Evolutionary conservation across 331 rosid genomes (phyloP).

Genomic region (Phaseolus coccineus): DNA sequence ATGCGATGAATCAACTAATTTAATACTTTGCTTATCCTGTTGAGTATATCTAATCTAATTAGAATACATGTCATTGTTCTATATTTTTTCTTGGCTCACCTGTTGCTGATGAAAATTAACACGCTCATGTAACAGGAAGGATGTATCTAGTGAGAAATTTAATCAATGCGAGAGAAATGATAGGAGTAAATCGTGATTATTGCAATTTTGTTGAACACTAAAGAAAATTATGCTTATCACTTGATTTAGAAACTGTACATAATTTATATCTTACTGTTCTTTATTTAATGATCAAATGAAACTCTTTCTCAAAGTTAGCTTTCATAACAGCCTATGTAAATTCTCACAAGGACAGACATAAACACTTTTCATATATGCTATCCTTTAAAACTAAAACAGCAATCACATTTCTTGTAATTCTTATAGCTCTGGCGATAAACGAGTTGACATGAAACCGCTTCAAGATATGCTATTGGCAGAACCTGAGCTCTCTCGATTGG

Average conservation of each 20-base stretch:
- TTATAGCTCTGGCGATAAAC: slow-evolving; percentile 55
- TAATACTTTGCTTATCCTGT: not conserved
- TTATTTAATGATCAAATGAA: not conserved
- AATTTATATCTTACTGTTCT: not conserved
- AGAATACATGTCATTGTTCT: not conserved
- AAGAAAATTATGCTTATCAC: not conserved
- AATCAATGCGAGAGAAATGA: no score
- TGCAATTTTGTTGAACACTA: no score
- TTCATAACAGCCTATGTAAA: not conserved
- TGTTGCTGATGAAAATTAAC: not conserved
- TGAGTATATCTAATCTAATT: not conserved
- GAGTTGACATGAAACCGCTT: slow-evolving; percentile 57
- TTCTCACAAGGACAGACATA: not conserved
- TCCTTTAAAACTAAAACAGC: not conserved
- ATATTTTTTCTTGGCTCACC: not conserved
- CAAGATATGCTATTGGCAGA: slow-evolving; percentile 89
- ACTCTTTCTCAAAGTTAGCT: not conserved
- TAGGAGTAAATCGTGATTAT: no score
- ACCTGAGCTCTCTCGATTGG: slow-evolving; percentile 86
- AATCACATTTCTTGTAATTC: slow-evolving; percentile 10
- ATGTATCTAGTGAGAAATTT: no score
- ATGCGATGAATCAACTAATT: not conserved
- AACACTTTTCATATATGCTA: not conserved
- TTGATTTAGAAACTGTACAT: not conserved
- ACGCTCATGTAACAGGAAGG: no score